Evolutionary conservation across 225 moss, liverwort and hornwort genomes (phyloP).

Genomic region (Climacium dendroides): DNA sequence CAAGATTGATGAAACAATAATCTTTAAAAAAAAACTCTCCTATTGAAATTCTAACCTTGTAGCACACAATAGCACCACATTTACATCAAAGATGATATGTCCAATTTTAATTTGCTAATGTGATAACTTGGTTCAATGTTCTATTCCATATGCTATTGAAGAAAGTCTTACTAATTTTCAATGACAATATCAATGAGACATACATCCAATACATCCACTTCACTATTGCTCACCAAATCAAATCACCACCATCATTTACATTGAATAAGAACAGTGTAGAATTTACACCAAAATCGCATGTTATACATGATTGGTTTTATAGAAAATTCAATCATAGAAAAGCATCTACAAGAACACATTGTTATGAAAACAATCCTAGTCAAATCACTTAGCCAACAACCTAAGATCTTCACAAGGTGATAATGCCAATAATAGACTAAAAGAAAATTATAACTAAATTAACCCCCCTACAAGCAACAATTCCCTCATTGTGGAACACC

Average conservation of each 20-base stretch:
- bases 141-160: neutral
- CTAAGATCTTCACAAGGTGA: neutral
- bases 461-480: neutral
- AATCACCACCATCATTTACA: neutral
- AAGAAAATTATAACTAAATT: too few species aligned
- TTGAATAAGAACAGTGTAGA: neutral
- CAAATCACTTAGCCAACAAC: neutral
- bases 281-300: rapidly evolving
- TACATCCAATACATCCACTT: rapidly evolving
- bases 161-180: neutral
- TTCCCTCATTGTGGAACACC: neutral
- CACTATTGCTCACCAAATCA: neutral
- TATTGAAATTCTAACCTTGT: neutral
- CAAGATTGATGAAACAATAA: too few species aligned
- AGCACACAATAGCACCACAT: too few species aligned
- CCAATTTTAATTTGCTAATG: neutral
- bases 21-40: neutral
- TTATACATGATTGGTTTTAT: neutral
- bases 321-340: neutral
- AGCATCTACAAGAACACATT: rapidly evolving
- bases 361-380: neutral
- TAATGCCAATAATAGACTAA: neutral
- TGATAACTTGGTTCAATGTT: neutral
- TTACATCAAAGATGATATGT: neutral
- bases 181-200: neutral